Evolutionary conservation across 352 stramenopile genomes (phyloP), one percentile per base, ranked within the genome.

Genomic region (Globisporangium splendens): DNA sequence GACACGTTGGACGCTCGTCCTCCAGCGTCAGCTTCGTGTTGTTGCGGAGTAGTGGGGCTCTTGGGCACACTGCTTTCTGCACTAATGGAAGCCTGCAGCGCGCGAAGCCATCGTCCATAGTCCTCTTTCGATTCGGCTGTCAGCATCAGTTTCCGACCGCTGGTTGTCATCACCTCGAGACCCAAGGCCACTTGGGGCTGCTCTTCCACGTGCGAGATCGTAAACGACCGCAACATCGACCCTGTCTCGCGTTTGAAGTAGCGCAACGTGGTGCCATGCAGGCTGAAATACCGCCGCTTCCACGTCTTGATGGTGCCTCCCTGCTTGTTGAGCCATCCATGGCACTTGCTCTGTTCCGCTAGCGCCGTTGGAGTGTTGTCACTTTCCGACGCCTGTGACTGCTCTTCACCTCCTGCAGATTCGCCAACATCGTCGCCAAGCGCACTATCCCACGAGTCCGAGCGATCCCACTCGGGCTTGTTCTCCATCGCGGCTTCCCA

Each of bases 211-310:
- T 63, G 56, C 1, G 64, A 52, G 47, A 90, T 68, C 15, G 65
- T 68, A 31, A 77, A 69, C 2, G 77, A 77, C 1, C 74, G 72
- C 17, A 91, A 54, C 20, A 89, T 46, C 33, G 75, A 72, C 0
- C 82, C 75, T 44, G 65, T 86, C 22, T 79, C 73, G 44, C 73
- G 88, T 58, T 92, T 91, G 54, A 86, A 94, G 55, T 88, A 94
- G 43, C 75, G 86, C 44, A 94, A 61, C 53, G 71, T 91, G 20
- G 73, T 71, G 2, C 75, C 80, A 15, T 88, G 77, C 3, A 94
- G 66, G 0, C 75, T 89, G 55, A 91, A 94, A 59, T 86, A 94
- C 13, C 82, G 77, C 0, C 66, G 70, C 60, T 91, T 89, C 80
- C 83, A 92, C 21, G 59, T 87, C 70, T 88, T 90, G 20, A 89